phyloP scores from a whole-genome alignment of 1,284 basidiomycete species.

The Trametes polyzona region DNA sequence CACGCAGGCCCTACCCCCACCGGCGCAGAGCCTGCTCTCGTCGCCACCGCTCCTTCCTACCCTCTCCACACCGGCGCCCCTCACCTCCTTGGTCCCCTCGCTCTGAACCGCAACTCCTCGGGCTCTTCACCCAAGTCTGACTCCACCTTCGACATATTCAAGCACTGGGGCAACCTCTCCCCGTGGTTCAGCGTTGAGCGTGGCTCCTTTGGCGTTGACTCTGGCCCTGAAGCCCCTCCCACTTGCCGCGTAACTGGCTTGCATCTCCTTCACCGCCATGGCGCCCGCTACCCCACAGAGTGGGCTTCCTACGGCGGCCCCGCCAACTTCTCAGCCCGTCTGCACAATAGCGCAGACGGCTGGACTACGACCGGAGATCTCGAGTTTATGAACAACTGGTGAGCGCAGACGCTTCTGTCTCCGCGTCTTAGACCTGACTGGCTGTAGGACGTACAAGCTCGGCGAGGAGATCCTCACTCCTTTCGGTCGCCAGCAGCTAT shows the following conservation, averaged over 20 bases:
- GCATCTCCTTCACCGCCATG: conserved; percentile 81
- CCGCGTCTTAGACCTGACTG: conserved; percentile 2
- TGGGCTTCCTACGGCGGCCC: conserved; percentile 70
- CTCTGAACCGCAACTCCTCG: conserved; percentile 22
- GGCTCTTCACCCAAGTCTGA: conserved; percentile 31
- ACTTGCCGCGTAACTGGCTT: conserved; percentile 73
- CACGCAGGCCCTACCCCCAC: conserved; percentile 85
- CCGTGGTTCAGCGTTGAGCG: conserved; percentile 83
- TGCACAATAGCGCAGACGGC: conserved; percentile 55
- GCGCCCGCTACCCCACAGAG: conserved; percentile 80
- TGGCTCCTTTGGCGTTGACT: conserved; percentile 73
- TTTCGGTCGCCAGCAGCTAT: conserved; percentile 81
- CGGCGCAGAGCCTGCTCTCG: conserved; percentile 78
- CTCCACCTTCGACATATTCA: conserved; percentile 63
- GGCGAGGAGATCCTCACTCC: conserved; percentile 83
- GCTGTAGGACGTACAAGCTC: conserved; percentile 76
- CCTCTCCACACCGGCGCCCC: conserved; percentile 75
- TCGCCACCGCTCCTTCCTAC: conserved; percentile 78
- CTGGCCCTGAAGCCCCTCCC: conserved; percentile 70
- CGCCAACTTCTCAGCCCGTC: conserved; percentile 57
- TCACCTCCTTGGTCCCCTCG: conserved; percentile 58
- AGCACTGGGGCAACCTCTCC: conserved; percentile 82
- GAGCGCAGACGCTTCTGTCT: conserved; percentile 14
- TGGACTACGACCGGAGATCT: conserved; percentile 71
- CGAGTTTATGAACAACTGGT: conserved; percentile 80